Percentiles rank a stretch among this genome's conserved stretches.
Evolutionary conservation across 106 monocot genomes (phyloP).

Genomic region (Platanthera guangdongensis): DNA sequence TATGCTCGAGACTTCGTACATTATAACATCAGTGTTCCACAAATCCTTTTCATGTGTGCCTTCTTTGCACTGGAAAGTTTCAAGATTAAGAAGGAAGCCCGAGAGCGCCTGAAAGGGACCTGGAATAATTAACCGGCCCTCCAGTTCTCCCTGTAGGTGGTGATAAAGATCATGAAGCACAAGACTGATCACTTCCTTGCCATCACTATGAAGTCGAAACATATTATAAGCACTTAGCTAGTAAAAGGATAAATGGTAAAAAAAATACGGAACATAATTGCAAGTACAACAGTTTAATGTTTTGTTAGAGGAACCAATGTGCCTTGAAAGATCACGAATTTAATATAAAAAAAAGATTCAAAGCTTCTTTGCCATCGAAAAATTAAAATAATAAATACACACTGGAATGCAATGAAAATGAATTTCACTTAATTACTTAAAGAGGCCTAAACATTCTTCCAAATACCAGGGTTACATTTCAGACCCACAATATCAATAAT

Average conservation of each 20-base stretch:
- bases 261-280: not conserved
- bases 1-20: slow-evolving; percentile 46
- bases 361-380: not conserved
- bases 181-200: slow-evolving; percentile 25
- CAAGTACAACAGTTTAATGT: not conserved
- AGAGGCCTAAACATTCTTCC: not conserved
- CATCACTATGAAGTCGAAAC: slow-evolving; percentile 38
- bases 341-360: no score
- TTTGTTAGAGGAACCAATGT: not conserved
- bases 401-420: not conserved
- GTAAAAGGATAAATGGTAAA: not conserved
- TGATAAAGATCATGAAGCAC: slow-evolving; percentile 74
- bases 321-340: no score
- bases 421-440: not conserved
- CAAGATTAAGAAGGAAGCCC: slow-evolving; percentile 43
- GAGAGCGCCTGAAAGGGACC: slow-evolving; percentile 74
- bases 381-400: not conserved
- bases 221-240: not conserved
- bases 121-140: slow-evolving; percentile 62
- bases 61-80: slow-evolving; percentile 32
- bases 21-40: slow-evolving; percentile 11
- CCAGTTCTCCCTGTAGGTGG: slow-evolving; percentile 68
- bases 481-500: not conserved
- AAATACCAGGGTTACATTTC: not conserved
- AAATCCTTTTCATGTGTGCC: slow-evolving; percentile 10